A percentile compares a stretch with the other conserved stretches of the same genome.
Evolutionary conservation across 2,329 filamentous ascomycete species (phyloP).

Genomic region (Polytolypa hystricis): DNA sequence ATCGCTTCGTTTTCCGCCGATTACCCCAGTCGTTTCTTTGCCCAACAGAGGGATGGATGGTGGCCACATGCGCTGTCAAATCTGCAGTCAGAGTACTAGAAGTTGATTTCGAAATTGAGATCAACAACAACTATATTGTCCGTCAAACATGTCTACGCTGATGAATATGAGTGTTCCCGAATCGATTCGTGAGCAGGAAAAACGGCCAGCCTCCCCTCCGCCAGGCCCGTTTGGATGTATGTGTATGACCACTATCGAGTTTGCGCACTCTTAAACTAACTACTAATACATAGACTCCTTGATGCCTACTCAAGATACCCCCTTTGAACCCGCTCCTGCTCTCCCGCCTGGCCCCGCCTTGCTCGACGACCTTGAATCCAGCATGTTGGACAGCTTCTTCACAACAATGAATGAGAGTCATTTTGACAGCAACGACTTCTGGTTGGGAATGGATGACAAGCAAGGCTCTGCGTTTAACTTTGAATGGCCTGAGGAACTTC

Average conservation of each 20-base stretch:
- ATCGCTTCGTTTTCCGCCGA: too few relatives aligned
- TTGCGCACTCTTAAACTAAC: neutral
- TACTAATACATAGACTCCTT: neutral
- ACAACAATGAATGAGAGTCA: constrained; percentile 31
- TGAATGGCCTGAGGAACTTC: constrained; percentile 40
- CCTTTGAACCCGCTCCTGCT: constrained; percentile 44
- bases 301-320: constrained; percentile 21
- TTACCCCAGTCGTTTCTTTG: too few relatives aligned
- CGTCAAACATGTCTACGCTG: too few relatives aligned
- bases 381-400: constrained; percentile 42
- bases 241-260: constrained; percentile 21
- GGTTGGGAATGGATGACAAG: constrained; percentile 17
- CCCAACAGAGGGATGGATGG: too few relatives aligned
- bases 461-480: constrained; percentile 12
- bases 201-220: constrained; percentile 35
- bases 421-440: constrained; percentile 28
- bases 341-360: constrained; percentile 55
- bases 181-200: constrained; percentile 21
- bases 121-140: too few relatives aligned
- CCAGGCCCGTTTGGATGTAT: constrained; percentile 58
- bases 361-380: constrained; percentile 48
- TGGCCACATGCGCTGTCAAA: too few relatives aligned
- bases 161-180: constrained; percentile 26
- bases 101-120: too few relatives aligned
- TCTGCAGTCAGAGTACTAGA: too few relatives aligned